Evolutionary conservation across 163 green algal species (phyloP), one percentile per base, ranked within the genome.

Genomic region (Prototheca cutis): DNA sequence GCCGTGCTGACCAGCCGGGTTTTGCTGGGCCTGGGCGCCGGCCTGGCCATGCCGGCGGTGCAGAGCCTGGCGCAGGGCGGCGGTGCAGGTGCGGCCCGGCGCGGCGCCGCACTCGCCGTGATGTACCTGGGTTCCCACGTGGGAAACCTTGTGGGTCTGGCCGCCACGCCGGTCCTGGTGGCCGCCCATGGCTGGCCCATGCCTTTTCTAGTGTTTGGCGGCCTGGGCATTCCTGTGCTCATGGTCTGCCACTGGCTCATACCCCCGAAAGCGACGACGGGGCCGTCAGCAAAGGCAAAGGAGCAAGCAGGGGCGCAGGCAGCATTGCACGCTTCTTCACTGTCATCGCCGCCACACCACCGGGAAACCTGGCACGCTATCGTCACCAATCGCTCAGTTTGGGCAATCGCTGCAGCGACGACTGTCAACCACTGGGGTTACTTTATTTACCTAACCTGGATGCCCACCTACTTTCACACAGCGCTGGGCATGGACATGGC

Each of bases 361-460:
- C n/a, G n/a, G n/a, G n/a, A n/a, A n/a, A n/a, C n/a, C n/a, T n/a
- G n/a, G n/a, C n/a, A n/a, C n/a, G n/a, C n/a, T n/a, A n/a, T n/a
- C n/a, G n/a, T n/a, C n/a, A 68, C 52, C 25, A 85, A 68, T 4
- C 27, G 63, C 0, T 68, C 88, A 1, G 86, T 97, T 19, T 93
- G 87, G 83, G 88, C 91, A 0, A 78, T 98, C 48, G 95, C 90
- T n/a, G 80, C 84, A 4, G 87, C 85, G 4, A 92, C 98, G 80
- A 97, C 97, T 57, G 95, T 87, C 79, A 92, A 90, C 80, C 96
- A 98, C 76, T 98, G 89, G 52, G 87, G 88, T 52, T 91, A 96
- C 72, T 98, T 96, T 75, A 91, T 83, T 2, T 78, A 97, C 48
- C 79, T 97, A 39, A 84, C 90, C 7, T 99, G 92, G 92, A 81